Evolutionary conservation across 1,284 basidiomycete species (phyloP).

Genomic region (Ustilago sp.): DNA sequence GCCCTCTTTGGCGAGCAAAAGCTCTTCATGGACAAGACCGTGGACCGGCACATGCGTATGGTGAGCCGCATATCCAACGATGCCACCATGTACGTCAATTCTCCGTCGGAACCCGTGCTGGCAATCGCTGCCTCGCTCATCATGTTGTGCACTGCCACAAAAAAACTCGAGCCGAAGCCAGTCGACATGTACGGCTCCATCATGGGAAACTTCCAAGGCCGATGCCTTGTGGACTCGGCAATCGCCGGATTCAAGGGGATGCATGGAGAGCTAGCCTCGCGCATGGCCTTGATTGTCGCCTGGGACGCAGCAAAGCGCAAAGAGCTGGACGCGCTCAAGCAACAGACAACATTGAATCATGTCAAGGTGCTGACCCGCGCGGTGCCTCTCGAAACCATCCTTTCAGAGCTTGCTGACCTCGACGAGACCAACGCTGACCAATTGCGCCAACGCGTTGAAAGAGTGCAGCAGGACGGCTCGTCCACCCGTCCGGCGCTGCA

Average conservation of each 20-base stretch:
- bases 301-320: constrained; percentile 23
- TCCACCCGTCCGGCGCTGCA: not conserved
- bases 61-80: not conserved
- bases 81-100: not conserved
- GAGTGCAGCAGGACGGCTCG: not conserved
- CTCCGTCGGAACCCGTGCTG: constrained; percentile 15
- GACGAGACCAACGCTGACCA: not conserved
- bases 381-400: constrained; percentile 6
- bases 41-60: constrained; percentile 21
- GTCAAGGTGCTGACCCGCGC: not conserved
- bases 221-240: not conserved
- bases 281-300: constrained; percentile 11
- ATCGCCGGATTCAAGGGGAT: constrained; percentile 6
- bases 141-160: constrained; percentile 14
- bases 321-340: not conserved
- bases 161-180: not conserved
- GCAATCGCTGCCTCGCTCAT: constrained; percentile 13
- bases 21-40: not conserved
- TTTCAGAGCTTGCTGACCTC: not conserved
- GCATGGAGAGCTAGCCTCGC: constrained; percentile 16
- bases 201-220: constrained; percentile 1
- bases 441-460: not conserved
- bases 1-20: not conserved
- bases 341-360: too few relatives aligned
- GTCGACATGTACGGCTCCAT: constrained; percentile 2